A percentile compares a stretch with the other conserved stretches of the same genome.
These are phyloP conservation scores for Penicillium flavigenum DNA, from an alignment of 495 filamentous ascomycete genomes.

Conservation along the genomic window DNA sequence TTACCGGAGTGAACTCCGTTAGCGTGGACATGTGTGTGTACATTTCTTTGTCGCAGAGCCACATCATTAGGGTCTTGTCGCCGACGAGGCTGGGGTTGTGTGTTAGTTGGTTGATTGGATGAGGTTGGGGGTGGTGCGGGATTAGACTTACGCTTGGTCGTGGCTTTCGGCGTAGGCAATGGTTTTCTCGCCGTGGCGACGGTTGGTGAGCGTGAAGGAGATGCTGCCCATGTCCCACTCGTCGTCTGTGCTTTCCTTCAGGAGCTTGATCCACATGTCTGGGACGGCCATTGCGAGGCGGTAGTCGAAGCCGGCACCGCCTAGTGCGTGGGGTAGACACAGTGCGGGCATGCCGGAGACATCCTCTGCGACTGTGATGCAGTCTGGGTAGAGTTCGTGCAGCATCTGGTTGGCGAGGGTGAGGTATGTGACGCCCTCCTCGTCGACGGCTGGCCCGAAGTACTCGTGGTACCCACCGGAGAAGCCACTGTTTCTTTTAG, in stretches of 20 bases:
- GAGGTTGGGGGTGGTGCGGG: neutral
- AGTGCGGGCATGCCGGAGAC: conserved; percentile 97
- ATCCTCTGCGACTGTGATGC: conserved; percentile 92
- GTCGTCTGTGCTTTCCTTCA: conserved; percentile 89
- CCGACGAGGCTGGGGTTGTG: conserved; percentile 71
- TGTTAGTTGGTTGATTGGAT: conserved; percentile 29
- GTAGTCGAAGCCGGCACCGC: conserved; percentile 96
- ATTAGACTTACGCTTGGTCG: conserved; percentile 89
- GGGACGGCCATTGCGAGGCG: conserved; percentile 96
- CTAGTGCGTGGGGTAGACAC: conserved; percentile 79
- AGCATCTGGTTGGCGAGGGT: conserved; percentile 98
- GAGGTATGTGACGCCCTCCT: conserved; percentile 92
- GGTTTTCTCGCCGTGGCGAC: conserved; percentile 95
- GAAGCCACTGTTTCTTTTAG: conserved; percentile 65
- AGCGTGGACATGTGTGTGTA: conserved; percentile 96
- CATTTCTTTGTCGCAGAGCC: conserved; percentile 95
- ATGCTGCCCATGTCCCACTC: conserved; percentile 92
- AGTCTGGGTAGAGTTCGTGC: conserved; percentile 79
- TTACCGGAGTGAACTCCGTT: conserved; percentile 79
- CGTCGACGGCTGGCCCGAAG: conserved; percentile 88
- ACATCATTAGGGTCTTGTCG: conserved; percentile 95
- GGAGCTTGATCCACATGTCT: conserved; percentile 97
- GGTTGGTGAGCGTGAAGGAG: conserved; percentile 82
- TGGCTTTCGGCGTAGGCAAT: conserved; percentile 97
- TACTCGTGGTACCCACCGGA: conserved; percentile 99